A percentile compares a stretch with the other conserved stretches of the same genome.
Conservation (phyloP, 1,139 yeast genomes). For the Dujonia santamariae region DNA sequence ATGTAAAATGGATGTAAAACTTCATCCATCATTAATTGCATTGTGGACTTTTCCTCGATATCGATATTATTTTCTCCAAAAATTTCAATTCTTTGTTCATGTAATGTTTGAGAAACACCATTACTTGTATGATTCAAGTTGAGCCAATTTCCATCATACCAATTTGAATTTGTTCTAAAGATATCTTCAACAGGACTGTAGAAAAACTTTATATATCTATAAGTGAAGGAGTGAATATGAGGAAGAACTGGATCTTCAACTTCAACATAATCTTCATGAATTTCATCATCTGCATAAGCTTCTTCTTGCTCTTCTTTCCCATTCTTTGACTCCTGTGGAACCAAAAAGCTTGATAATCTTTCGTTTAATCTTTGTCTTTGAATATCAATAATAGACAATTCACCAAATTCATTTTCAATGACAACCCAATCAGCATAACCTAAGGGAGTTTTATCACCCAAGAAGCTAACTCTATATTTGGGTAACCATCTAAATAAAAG, state of each 20-base stretch:
- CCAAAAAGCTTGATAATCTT: constrained; percentile 65
- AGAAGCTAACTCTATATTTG: constrained; percentile 59
- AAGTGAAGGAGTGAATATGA: constrained; percentile 63
- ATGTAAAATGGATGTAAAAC: constrained; percentile 92
- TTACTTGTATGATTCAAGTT: constrained; percentile 53
- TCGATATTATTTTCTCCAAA: constrained; percentile 79
- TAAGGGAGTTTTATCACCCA: constrained; percentile 66
- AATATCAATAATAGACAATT: constrained; percentile 60
- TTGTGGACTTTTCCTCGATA: constrained; percentile 67
- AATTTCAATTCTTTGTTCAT: constrained; percentile 65
- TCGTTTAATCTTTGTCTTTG: constrained; percentile 62
- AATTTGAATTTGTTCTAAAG: constrained; percentile 76
- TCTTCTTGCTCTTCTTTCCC: constrained; percentile 15
- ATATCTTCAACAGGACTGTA: constrained; percentile 86
- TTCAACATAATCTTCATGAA: constrained; percentile 10
- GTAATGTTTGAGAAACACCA: constrained; percentile 70
- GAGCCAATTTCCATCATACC: constrained; percentile 82
- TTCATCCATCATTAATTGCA: constrained; percentile 74
- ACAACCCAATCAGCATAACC: constrained; percentile 92
- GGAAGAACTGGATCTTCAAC: constrained; percentile 67
- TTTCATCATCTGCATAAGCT: constrained; percentile 15
- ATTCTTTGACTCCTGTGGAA: constrained; percentile 20
- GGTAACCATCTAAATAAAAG: constrained; percentile 85
- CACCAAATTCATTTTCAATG: constrained; percentile 91
- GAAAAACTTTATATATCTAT: constrained; percentile 78